Conservation (phyloP, 805 yeast species). For the Blastobotrys muscicola region DNA sequence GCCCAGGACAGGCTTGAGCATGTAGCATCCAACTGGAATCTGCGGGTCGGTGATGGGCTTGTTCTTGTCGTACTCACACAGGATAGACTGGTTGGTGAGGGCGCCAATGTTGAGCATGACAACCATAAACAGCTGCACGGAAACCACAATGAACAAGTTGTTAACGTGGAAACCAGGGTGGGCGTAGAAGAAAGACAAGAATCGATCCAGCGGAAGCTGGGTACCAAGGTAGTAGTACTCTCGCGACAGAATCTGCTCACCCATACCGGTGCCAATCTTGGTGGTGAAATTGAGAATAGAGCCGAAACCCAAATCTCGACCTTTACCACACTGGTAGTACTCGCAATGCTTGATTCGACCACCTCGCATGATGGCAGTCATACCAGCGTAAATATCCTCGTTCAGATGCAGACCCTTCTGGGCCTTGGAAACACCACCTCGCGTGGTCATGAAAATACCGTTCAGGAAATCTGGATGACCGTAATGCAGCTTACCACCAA, state of each 20-base stretch:
- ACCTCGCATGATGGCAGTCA: conserved; percentile 68
- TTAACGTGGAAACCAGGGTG: conserved; percentile 83
- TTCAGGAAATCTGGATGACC: conserved; percentile 83
- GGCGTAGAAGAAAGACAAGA: conserved; percentile 71
- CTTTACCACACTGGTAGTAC: conserved; percentile 79
- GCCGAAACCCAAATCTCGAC: conserved; percentile 77
- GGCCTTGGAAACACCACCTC: conserved; percentile 84
- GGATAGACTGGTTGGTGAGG: conserved; percentile 47
- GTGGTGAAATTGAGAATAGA: conserved; percentile 75
- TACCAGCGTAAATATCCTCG: conserved; percentile 83
- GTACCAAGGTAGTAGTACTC: conserved; percentile 74
- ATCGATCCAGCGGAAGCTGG: conserved; percentile 67
- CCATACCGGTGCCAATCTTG: conserved; percentile 86
- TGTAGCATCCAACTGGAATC: conserved; percentile 59
- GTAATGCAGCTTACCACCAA: conserved; percentile 77
- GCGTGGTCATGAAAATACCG: conserved; percentile 65
- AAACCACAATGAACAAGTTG: conserved; percentile 62
- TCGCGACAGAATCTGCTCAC: conserved; percentile 75
- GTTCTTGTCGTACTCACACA: conserved; percentile 52
- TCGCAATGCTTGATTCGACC: conserved; percentile 82
- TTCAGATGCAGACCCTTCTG: conserved; percentile 75
- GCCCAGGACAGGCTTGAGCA: conserved; percentile 56
- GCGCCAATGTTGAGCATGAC: conserved; percentile 54
- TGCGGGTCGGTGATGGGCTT: conserved; percentile 53
- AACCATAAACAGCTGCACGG: conserved; percentile 53